Percentiles rank a stretch among this genome's conserved stretches.
Conservation (phyloP, 495 filamentous ascomycete genomes). For the Schizothecium vesticola region DNA sequence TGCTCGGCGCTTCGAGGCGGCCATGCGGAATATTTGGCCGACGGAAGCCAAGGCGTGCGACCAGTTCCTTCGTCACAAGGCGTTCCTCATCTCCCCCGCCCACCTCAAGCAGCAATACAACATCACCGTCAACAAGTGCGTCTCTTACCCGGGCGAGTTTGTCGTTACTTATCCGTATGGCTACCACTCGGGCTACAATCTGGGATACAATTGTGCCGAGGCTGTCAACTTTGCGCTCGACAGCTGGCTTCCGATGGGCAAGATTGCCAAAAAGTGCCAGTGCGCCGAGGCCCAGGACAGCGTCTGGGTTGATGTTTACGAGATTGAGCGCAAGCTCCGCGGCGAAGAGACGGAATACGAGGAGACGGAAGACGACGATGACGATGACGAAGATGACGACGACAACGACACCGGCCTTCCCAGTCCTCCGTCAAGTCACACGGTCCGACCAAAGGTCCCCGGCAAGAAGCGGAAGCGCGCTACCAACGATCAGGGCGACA, state of each 20-base stretch:
- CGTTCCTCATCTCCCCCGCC: slow-evolving; percentile 91
- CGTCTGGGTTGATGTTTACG: slow-evolving; percentile 94
- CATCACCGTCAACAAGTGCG: slow-evolving; percentile 90
- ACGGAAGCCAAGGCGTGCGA: slow-evolving; percentile 94
- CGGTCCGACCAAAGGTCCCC: slow-evolving; percentile 47
- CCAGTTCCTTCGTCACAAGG: slow-evolving; percentile 96
- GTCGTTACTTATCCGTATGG: slow-evolving; percentile 98
- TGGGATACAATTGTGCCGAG: slow-evolving; percentile 98
- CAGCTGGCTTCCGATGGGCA: slow-evolving; percentile 89
- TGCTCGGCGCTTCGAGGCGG: slow-evolving; percentile 86
- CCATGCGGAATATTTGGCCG: slow-evolving; percentile 94
- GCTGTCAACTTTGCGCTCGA: slow-evolving; percentile 98
- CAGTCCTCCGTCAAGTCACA: slow-evolving; percentile 59
- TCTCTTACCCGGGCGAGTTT: slow-evolving; percentile 97
- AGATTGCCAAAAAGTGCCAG: slow-evolving; percentile 94
- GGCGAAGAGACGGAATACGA: slow-evolving; percentile 91
- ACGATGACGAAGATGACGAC: slow-evolving; percentile 63
- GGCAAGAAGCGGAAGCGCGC: slow-evolving; percentile 51
- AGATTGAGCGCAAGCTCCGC: slow-evolving; percentile 88
- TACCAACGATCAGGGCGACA: slow-evolving; percentile 34
- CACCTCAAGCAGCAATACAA: slow-evolving; percentile 79
- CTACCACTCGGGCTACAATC: slow-evolving; percentile 96
- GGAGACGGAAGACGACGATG: slow-evolving; percentile 72
- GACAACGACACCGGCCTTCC: slow-evolving; percentile 61
- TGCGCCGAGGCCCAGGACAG: slow-evolving; percentile 83